A percentile compares a stretch with the other conserved stretches of the same genome.
Evolutionary conservation across 2,329 filamentous ascomycete genomes (phyloP).

Genomic region (Rutstroemia sp.): DNA sequence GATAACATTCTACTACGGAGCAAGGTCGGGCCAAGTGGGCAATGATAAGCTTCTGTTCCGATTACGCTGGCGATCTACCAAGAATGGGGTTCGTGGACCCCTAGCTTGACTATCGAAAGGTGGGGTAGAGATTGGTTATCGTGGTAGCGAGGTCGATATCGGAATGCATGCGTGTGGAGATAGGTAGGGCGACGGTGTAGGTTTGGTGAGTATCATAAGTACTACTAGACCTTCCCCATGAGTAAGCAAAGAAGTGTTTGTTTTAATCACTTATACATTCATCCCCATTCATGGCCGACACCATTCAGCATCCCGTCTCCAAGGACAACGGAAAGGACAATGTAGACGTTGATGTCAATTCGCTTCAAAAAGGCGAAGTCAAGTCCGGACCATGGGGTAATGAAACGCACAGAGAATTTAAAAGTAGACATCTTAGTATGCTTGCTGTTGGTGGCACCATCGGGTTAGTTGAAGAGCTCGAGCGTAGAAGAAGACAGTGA

Average conservation of each 20-base stretch:
- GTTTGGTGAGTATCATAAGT: too few relatives aligned
- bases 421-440: conserved; percentile 1
- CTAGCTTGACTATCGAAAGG: too few relatives aligned
- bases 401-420: background rate
- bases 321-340: background rate
- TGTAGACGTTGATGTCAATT: background rate
- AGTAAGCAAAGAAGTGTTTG: background rate
- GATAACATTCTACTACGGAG: too few relatives aligned
- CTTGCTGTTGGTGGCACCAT: background rate
- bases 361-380: background rate
- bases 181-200: too few relatives aligned
- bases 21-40: too few relatives aligned
- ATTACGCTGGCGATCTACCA: too few relatives aligned
- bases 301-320: background rate
- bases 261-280: background rate
- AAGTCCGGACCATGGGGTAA: background rate
- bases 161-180: too few relatives aligned
- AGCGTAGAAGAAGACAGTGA: too few relatives aligned
- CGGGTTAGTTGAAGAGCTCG: background rate
- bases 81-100: too few relatives aligned
- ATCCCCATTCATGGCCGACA: background rate
- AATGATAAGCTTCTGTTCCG: too few relatives aligned
- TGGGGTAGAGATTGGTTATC: too few relatives aligned
- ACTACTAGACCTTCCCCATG: background rate
- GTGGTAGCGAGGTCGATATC: too few relatives aligned